Evolutionary conservation across 768 basidiomycete genomes (phyloP), one percentile per base, ranked within the genome.

Genomic region (Lanmaoa rubissima): DNA sequence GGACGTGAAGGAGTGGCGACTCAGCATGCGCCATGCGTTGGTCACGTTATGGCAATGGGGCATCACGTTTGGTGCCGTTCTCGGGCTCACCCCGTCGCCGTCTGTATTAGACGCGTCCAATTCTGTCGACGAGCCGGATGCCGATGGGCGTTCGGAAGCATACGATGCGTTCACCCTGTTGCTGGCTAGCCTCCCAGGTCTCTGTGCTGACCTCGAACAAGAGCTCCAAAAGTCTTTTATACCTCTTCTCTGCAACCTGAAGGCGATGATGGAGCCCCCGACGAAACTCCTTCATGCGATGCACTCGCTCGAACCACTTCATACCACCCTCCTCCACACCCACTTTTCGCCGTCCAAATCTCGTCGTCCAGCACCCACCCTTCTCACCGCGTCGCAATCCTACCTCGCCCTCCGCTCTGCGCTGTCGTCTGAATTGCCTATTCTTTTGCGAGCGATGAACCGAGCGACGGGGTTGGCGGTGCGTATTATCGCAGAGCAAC

Each of bases 381-480:
- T 93, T 12, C 75, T 90, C 21, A 84, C 86, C 24, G 88, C 89
- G 7, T 90, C 88, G 1, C 81, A 83, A 42, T 85, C 87, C 48
- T 94, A 92, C 68, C 76, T 90, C 21, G 90, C 89, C 0, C 78
- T 94, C 5, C 81, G 88, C 5, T 87, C 81, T 0, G 87, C 92
- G 59, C 78, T 94, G 7, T 80, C 79, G 0, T 75, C 79, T 0
- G 92, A 94, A 59, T 79, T 94, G 4, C 92, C 92, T 0, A 66
- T 73, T 1, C 87, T 88, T 63, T 70, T 91, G 17, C 60, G 57
- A 6, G 74, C 85, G 17, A 69, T 92, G 54, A 79, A 88, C 58
- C 73, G 72, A n/a, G 90, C 88, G 17, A 76, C 90, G 36, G 75
- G 75, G 0, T 67, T 76, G 5, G 77, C 79, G 51, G 76, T 90